Evolutionary conservation across 179 eudicot species (phyloP).

Genomic region (Beta macrorhiza): DNA sequence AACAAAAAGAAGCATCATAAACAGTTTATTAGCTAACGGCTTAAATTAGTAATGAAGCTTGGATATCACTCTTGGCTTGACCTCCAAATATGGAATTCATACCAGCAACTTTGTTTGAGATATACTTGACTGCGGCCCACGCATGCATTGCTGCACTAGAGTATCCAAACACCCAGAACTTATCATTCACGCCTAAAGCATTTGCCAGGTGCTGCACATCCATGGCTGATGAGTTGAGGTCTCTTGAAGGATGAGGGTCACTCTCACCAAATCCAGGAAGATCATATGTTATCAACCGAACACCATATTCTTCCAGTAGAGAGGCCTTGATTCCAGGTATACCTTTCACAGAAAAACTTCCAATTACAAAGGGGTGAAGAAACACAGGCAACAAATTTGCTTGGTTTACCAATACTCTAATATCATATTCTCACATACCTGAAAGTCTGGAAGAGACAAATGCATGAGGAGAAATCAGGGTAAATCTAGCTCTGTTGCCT

Average conservation of each 20-base stretch:
- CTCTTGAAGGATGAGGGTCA: slow-evolving; percentile 69
- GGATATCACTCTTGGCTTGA: not conserved
- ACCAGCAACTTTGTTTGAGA: slow-evolving; percentile 74
- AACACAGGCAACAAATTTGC: not conserved
- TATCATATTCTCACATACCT: slow-evolving; percentile 39
- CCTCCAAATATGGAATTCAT: not conserved
- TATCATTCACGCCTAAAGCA: slow-evolving; percentile 53
- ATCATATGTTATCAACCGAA: slow-evolving; percentile 76
- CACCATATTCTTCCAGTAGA: slow-evolving; percentile 73
- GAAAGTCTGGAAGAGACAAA: slow-evolving; percentile 82
- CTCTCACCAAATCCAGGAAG: slow-evolving; percentile 98
- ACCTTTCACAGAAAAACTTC: slow-evolving; percentile 42
- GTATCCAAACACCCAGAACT: slow-evolving; percentile 84
- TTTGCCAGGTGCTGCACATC: slow-evolving; percentile 68
- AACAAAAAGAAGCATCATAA: slow-evolving; percentile 16
- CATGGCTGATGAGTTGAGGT: slow-evolving; percentile 74
- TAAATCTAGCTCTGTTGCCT: slow-evolving; percentile 59
- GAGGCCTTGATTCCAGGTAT: slow-evolving; percentile 62
- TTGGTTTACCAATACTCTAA: not conserved
- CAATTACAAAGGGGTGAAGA: not conserved
- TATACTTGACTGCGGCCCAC: slow-evolving; percentile 81
- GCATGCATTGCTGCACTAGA: slow-evolving; percentile 81
- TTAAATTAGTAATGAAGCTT: not conserved
- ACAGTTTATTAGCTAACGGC: not conserved
- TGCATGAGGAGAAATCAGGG: slow-evolving; percentile 69